These are phyloP conservation scores for Aristolochia contorta DNA, from an alignment of 164 flowering plant genomes.

Conservation along the genomic window DNA sequence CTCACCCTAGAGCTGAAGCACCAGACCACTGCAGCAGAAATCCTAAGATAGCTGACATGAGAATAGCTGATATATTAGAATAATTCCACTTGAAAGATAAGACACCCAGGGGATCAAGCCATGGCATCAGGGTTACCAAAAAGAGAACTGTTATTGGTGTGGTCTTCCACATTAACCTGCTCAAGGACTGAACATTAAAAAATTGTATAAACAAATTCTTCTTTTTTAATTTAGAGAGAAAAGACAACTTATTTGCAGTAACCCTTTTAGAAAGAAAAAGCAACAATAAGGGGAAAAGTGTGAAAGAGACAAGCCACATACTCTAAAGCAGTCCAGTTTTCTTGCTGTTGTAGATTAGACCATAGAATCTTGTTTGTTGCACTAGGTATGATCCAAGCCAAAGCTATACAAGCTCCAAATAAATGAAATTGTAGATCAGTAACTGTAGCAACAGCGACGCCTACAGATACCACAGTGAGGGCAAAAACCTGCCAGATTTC, in stretches of 20 bases:
- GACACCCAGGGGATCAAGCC: slow-evolving; percentile 87
- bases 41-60: slow-evolving; percentile 74
- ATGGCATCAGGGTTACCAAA: slow-evolving; percentile 70
- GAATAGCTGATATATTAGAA: slow-evolving; percentile 46
- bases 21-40: slow-evolving; percentile 99
- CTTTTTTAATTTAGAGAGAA: not conserved
- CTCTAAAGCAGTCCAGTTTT: slow-evolving; percentile 96
- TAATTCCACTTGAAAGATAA: slow-evolving; percentile 66
- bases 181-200: slow-evolving; percentile 3
- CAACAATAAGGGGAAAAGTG: not conserved
- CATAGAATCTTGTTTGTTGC: slow-evolving; percentile 89
- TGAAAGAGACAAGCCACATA: slow-evolving; percentile 21
- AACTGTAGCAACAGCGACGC: slow-evolving; percentile 94
- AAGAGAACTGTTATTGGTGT: slow-evolving; percentile 86
- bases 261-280: not conserved
- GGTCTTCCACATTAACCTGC: slow-evolving; percentile 98
- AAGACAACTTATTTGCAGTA: not conserved
- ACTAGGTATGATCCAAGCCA: slow-evolving; percentile 95
- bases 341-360: slow-evolving; percentile 92
- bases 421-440: slow-evolving; percentile 85
- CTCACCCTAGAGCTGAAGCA: slow-evolving; percentile 96
- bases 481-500: slow-evolving; percentile 58
- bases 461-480: slow-evolving; percentile 69
- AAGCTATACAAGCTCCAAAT: slow-evolving; percentile 88
- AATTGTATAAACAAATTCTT: slow-evolving; percentile 1